A percentile compares a stretch with the other conserved stretches of the same genome.
phyloP scores from a whole-genome alignment of 2,329 filamentous ascomycete genomes.

The Elsinoe ampelina region DNA sequence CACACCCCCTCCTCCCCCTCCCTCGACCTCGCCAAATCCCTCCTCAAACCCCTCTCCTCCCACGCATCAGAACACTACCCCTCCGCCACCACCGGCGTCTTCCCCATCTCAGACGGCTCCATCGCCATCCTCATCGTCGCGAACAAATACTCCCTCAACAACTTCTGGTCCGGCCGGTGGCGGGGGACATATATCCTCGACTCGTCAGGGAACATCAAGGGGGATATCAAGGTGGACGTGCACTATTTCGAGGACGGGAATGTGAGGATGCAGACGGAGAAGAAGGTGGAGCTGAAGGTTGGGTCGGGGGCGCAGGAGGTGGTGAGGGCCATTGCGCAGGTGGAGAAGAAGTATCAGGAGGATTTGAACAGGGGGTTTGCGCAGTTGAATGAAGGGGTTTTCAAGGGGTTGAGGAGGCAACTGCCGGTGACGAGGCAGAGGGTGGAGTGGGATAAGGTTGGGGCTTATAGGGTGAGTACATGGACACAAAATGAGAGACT shows the following conservation, averaged over 20 bases:
- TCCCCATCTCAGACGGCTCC: conserved; percentile 66
- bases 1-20: conserved; percentile 68
- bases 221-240: conserved; percentile 83
- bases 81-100: conserved; percentile 70
- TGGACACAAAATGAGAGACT: too few species aligned
- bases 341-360: conserved; percentile 91
- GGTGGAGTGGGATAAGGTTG: conserved; percentile 98
- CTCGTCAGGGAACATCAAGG: conserved; percentile 61
- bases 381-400: conserved; percentile 81
- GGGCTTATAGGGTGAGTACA: conserved; percentile 79
- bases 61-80: conserved; percentile 88
- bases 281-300: conserved; percentile 51
- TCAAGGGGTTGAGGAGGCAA: conserved; percentile 86
- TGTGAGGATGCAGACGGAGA: conserved; percentile 83
- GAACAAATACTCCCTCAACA: conserved; percentile 95
- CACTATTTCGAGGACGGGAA: conserved; percentile 99
- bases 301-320: conserved; percentile 59
- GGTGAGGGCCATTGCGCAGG: conserved; percentile 63
- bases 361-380: conserved; percentile 88
- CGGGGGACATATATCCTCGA: conserved; percentile 76
- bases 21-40: conserved; percentile 71
- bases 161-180: conserved; percentile 97
- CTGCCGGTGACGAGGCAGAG: conserved; percentile 95
- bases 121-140: conserved; percentile 78
- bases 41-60: conserved; percentile 63